Base-by-base conservation (phyloP, 768 basidiomycete genomes). In the Pleurotus djamor region DNA sequence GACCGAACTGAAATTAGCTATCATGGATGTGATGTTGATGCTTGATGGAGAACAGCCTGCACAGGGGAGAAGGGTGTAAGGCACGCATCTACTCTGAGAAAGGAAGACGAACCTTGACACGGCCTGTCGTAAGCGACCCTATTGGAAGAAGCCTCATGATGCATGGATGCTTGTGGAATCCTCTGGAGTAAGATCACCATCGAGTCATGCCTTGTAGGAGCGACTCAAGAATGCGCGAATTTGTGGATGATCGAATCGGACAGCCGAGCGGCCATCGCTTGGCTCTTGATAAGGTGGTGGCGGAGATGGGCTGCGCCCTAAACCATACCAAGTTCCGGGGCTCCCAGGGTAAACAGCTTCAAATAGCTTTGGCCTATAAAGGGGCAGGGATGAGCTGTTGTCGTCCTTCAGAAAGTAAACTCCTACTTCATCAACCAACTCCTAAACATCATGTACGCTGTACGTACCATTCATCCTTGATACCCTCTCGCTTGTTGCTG, bases 161-260 rank as follows among this genome's bases (percentile, higher is more conserved):
- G 21, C 21, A 28, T 28, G 21, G 21, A 48, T 48, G 47, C 9
- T 14, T 48, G 21, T n/a, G n/a, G 36, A 54, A 54, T n/a, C 21
- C 35, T 54, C 52, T 17, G 5, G 52, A 52, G 35, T 9, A 41
- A 28, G 21, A 28, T 28, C 21, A 28, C 1, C 21, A 28, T 28
- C 21, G 21, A 28, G 21, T 28, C 21, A 28, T 3, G 21, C 21
- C 21, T 28, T 28, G 21, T 28, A 28, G 21, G 21, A 28, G 21
- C 21, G 21, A 28, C 21, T 32, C 34, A 8, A 34, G 32, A 32
- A 43, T 56, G 54, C 36, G 54, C 41, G 54, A 44, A 56, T 56
- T 43, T 56, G 41, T 56, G 54, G 54, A 56, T 56, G 54, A 44
- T 56, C 54, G 54, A 56, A 56, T 56, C 54, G 41, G 37, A 56